These are phyloP conservation scores for Madurella fahalii DNA, from an alignment of 2,329 filamentous ascomycete species.

Conservation along the genomic window DNA sequence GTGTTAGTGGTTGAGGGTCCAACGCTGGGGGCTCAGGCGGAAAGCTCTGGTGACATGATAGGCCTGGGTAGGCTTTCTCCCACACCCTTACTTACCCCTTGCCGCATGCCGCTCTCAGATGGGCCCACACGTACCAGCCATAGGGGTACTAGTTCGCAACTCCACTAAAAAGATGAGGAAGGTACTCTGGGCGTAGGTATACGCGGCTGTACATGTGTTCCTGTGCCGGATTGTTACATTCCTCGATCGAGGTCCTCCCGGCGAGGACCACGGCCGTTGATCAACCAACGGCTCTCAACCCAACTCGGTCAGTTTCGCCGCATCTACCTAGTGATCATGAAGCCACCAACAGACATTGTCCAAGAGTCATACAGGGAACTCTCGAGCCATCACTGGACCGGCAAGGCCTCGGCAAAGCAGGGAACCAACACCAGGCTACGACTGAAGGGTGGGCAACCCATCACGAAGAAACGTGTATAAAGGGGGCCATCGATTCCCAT, in stretches of 20 bases:
- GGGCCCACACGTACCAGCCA: slow-evolving; percentile 10
- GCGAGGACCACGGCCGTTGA: slow-evolving; percentile 10
- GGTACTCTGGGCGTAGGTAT: slow-evolving; percentile 10
- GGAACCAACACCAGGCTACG: background rate
- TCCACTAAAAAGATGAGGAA: background rate
- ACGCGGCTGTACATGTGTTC: slow-evolving; percentile 11
- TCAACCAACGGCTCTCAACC: slow-evolving; percentile 12
- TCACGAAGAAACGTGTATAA: background rate
- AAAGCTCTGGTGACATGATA: slow-evolving; percentile 7
- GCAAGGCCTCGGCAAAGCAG: background rate
- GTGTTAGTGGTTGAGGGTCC: background rate
- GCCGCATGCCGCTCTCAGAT: slow-evolving; percentile 9
- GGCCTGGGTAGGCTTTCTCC: background rate
- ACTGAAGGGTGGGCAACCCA: background rate
- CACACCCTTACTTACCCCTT: slow-evolving; percentile 4
- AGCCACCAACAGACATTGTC: slow-evolving; percentile 12
- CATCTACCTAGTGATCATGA: background rate
- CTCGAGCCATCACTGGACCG: background rate
- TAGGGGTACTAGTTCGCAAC: slow-evolving; percentile 5
- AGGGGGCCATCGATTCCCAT: background rate
- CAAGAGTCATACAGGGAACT: slow-evolving; percentile 8
- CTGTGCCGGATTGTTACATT: slow-evolving; percentile 10
- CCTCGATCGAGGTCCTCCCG: slow-evolving; percentile 1
- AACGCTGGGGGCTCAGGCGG: background rate
- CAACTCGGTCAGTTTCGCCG: slow-evolving; percentile 12